Conservation (phyloP, 2,329 filamentous ascomycete genomes). For the Phyllosticta citriasiana region DNA sequence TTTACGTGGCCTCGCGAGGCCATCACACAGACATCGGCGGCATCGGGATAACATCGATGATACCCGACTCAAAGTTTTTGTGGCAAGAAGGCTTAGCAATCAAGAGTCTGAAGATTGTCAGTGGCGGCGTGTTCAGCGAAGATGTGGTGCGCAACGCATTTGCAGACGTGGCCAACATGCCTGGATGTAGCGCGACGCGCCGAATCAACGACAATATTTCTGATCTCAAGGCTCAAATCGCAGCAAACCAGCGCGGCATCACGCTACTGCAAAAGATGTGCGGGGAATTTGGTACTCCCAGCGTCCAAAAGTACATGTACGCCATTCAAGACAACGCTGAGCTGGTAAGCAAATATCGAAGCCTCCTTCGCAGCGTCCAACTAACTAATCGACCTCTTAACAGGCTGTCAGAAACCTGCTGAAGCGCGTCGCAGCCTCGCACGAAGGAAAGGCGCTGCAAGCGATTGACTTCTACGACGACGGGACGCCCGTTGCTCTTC, state of each 20-base stretch:
- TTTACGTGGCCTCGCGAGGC: conserved; percentile 20
- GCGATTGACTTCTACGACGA: conserved; percentile 29
- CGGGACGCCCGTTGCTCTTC: conserved; percentile 27
- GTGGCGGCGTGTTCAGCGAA: conserved; percentile 28
- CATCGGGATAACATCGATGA: conserved; percentile 21
- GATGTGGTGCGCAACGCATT: conserved; percentile 20
- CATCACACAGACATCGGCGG: conserved; percentile 24
- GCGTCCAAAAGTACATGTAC: conserved; percentile 33
- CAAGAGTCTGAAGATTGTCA: conserved; percentile 30
- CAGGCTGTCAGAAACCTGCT: conserved; percentile 75
- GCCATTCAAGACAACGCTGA: conserved; percentile 29
- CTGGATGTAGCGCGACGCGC: conserved; percentile 23
- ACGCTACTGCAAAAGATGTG: conserved; percentile 27
- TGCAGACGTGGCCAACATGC: conserved; percentile 18
- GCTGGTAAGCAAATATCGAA: conserved; percentile 15
- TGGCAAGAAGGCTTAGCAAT: conserved; percentile 40
- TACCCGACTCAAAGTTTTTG: conserved; percentile 36
- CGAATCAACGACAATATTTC: conserved; percentile 25
- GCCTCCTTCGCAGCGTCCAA: conserved; percentile 16
- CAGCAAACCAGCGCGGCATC: conserved; percentile 26
- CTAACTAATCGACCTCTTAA: neutral
- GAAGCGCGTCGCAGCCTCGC: conserved; percentile 42
- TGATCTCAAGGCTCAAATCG: conserved; percentile 27
- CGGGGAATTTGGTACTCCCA: conserved; percentile 22
- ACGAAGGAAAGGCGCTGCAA: neutral